Evolutionary conservation across 495 filamentous ascomycete species (phyloP).

Genomic region (Tetracladium setigerum): DNA sequence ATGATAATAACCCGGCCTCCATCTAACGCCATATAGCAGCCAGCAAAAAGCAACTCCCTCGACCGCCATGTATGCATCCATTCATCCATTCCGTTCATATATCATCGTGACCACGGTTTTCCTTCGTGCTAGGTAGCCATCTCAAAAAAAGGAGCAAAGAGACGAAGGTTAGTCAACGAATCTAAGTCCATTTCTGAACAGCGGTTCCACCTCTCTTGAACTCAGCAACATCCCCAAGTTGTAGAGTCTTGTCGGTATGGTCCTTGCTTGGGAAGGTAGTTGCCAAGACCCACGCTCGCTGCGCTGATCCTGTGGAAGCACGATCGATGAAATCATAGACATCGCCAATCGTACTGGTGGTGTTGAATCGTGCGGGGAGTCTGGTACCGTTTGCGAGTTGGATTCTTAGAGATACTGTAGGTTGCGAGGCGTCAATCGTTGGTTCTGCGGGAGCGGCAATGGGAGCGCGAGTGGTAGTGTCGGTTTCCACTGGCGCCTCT

Average conservation of each 20-base stretch:
- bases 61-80: no score
- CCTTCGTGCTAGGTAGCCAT: no score
- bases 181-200: conserved; percentile 78
- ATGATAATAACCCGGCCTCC: no score
- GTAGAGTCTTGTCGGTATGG: conserved; percentile 61
- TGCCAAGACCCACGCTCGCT: conserved; percentile 71
- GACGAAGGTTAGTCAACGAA: no score
- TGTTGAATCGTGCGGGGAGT: conserved; percentile 84
- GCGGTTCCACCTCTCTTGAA: conserved; percentile 76
- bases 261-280: conserved; percentile 97
- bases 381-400: conserved; percentile 86
- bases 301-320: conserved; percentile 49
- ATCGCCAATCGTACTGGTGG: conserved; percentile 81
- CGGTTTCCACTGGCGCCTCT: conserved; percentile 24
- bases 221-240: conserved; percentile 70
- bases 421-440: conserved; percentile 66
- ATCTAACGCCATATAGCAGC: no score
- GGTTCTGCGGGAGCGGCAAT: conserved; percentile 30
- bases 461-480: conserved; percentile 33
- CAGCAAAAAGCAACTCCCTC: no score
- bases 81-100: no score
- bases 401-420: conserved; percentile 73
- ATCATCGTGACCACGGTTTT: no score
- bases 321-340: conserved; percentile 79
- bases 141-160: no score